Base-by-base conservation (phyloP, 257 asterid species). In the Nicotiana undulata region DNA sequence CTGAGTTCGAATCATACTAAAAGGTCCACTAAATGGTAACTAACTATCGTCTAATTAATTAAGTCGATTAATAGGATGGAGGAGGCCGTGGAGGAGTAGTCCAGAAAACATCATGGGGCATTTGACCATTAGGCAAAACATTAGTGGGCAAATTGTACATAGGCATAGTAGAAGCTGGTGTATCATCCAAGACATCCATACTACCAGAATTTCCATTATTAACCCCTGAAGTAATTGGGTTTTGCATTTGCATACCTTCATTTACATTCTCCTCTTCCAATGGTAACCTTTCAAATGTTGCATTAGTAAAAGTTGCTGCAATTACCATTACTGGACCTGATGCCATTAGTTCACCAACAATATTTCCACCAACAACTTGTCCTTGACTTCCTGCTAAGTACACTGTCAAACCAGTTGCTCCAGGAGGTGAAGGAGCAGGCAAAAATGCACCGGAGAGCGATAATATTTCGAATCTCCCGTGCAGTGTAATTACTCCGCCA, bases 311-410 rank as follows among this genome's bases (percentile, higher is more conserved):
- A 0, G 97, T 89, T 10, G 98, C 97, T 1, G 94, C 98, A 17
- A 93, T 88, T 9, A 93, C 92, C 93, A 93, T 89, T 51, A 93
- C 98, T 26, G 98, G 97, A 13, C 98, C 98, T 0, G 95, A 89
- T 0, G 98, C 97, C 40, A 84, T 75, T 77, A 93, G 52, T 0
- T 92, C 64, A 1, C 95, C 94, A 3, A 85, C 91, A 79, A 93
- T 95, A 20, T 85, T 85, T 32, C 98, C 98, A 8, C 98, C 98
- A 3, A 92, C 90, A 0, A 93, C 93, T 83, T 92, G 98, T 16
- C 98, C 98, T 79, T 92, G 98, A 9, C 94, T 90, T 29, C 98
- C 98, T 13, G 91, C 90, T 31, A 93, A 85, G 85, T 93, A 93
- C 32, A 93, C 93, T 0, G 94, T 88, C 63, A 93, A 40, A 5